Base-by-base conservation (phyloP, 192 early-diverging fungal species). In the Mortierella alpina region DNA sequence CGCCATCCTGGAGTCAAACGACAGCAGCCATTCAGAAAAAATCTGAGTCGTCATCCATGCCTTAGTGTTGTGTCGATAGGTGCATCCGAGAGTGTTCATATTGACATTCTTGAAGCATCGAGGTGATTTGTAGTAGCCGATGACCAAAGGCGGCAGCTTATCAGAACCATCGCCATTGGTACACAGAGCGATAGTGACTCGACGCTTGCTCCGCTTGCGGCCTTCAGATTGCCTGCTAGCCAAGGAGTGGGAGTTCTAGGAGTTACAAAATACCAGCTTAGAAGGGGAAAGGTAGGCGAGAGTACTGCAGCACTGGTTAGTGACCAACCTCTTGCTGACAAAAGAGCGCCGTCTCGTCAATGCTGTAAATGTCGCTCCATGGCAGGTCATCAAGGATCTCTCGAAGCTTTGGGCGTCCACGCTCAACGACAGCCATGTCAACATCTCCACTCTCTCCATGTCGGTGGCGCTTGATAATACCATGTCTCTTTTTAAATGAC, bases 101-200 rank as follows among this genome's bases (percentile, higher is more conserved):
- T 59, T 23, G 14, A 41, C 31, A 17, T 59, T 40, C 57, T 59
- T 59, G 57, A 59, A 59, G 39, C 57, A 59, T 0, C 31, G 57
- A 9, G 57, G 57, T 10, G 7, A 14, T 40, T 22, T 7, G 39
- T 40, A 59, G 23, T 59, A 1, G 9, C 58, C 58, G 17, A 41
- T 42, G 17, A 63, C 22, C 12, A 42, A 63, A 18, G 45, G 62
- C 6, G 23, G 62, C 22, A 51, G 10, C 48, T 63, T 63, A 23
- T 63, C 62, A 23, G 62, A 49, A 8, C 62, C 62, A 63, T 51
- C 62, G 9, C 47, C 49, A 50, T 63, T 63, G 22, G 46, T 22
- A 31, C 62, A 62, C 7, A 46, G 42, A 63, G 62, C 49, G 14
- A 63, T 20, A 15, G 62, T 63, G 4, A 63, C 18, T 4, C 62